phyloP scores from a whole-genome alignment of 2,329 filamentous ascomycete species.

The Ascochyta clinopodiicola region DNA sequence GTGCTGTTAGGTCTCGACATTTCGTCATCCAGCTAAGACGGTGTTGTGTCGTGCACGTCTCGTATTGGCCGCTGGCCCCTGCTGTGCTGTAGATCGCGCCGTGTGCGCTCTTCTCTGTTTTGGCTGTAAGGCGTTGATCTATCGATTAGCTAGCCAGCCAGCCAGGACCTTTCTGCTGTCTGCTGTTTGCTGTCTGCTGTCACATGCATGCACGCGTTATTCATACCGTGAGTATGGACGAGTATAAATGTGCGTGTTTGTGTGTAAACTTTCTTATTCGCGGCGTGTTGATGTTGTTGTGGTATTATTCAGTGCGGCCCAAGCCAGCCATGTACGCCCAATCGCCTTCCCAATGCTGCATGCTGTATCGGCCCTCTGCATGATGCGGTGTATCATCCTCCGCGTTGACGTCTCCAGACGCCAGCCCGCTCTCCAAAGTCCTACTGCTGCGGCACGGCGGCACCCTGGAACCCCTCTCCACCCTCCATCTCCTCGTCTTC shows the following conservation, averaged over 20 bases:
- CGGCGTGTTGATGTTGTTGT: conserved; percentile 1
- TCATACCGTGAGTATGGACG: no score
- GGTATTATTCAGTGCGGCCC: conserved; percentile 18
- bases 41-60: background rate
- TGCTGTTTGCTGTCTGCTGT: no score
- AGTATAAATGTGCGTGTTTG: no score
- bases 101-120: background rate
- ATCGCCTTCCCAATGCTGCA: conserved; percentile 29
- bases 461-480: conserved; percentile 37
- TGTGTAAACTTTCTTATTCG: background rate
- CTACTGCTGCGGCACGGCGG: conserved; percentile 23
- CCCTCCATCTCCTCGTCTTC: conserved; percentile 53
- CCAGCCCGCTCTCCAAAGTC: background rate
- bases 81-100: background rate
- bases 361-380: background rate
- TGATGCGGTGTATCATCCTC: background rate
- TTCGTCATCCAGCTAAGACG: background rate
- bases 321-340: conserved; percentile 28
- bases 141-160: no score
- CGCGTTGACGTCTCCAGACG: background rate
- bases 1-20: background rate
- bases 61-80: conserved; percentile 3
- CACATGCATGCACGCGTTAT: background rate
- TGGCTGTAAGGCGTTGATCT: no score
- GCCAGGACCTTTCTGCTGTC: background rate